Evolutionary conservation across 106 monocot genomes (phyloP), one percentile per base, ranked within the genome.

Genomic region (Triglochin maritima): DNA sequence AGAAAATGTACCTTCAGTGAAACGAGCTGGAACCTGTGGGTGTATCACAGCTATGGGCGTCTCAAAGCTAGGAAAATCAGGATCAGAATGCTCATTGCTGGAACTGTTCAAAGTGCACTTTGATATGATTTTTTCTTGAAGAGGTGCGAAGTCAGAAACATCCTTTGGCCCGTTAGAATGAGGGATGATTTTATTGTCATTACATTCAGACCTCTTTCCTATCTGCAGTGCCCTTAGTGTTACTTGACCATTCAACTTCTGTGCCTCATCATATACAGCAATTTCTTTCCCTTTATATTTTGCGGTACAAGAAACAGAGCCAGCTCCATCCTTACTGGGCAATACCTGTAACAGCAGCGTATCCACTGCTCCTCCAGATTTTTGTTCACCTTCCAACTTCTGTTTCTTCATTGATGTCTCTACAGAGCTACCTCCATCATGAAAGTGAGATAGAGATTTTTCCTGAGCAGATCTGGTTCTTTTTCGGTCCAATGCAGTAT

Each of bases 141-240:
- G 13, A 42, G 9, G 17, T 45, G 56, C 65, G 2, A n/a, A n/a
- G 13, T 17, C 70, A 44, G 44, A 63, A 48, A 72, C 71, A 17
- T 50, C 60, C 50, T 87, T 79, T 29, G 86, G 79, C 10, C 69
- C 66, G 73, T 76, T 76, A 8, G 48, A 65, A 66, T 17, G 48
- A 46, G 67, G 12, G 3, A 47, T 1, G 7, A 58, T 69, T 50
- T 47, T 29, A 29, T 29, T 29, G 1, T 29, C 29, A 29, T 29
- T 29, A 29, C 29, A 29, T 29, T 29, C 29, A 29, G 29, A 29
- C 29, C 0, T 29, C 29, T 29, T 29, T 29, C 29, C 29, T 29
- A 29, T 29, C 29, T 29, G 29, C 29, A 29, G 29, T 29, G 29
- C 29, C 29, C 29, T 29, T 29, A 1, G 29, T 29, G 29, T 29